A percentile compares a stretch with the other conserved stretches of the same genome.
phyloP scores from a whole-genome alignment of 768 basidiomycete genomes.

The Boletus barrowsii region DNA sequence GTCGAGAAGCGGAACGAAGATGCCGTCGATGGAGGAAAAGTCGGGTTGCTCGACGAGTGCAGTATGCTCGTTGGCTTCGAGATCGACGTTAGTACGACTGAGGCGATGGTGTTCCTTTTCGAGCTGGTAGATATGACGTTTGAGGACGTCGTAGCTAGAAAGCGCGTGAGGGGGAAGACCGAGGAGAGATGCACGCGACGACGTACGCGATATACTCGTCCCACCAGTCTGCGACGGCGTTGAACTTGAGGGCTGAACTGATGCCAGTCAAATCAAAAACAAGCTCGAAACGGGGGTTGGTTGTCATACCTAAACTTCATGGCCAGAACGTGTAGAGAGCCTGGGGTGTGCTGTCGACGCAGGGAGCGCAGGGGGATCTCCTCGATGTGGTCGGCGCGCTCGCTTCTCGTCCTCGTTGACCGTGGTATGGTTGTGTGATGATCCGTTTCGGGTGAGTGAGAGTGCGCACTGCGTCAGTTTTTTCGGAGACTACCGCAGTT shows the following conservation, averaged over 20 bases:
- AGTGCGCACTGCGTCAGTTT: background rate
- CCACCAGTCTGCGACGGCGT: slow-evolving; percentile 90
- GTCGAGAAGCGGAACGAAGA: slow-evolving; percentile 76
- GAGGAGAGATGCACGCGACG: background rate
- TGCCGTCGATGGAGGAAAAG: slow-evolving; percentile 43
- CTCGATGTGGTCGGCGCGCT: slow-evolving; percentile 13
- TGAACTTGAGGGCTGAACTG: slow-evolving; percentile 86
- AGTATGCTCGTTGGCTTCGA: slow-evolving; percentile 63
- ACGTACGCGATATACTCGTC: slow-evolving; percentile 86
- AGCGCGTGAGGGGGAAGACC: background rate
- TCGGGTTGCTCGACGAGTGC: slow-evolving; percentile 47
- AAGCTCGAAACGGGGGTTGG: background rate
- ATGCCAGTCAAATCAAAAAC: background rate
- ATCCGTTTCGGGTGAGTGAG: background rate
- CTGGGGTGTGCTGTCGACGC: background rate
- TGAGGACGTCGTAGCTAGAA: slow-evolving; percentile 76
- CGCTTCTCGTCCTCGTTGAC: background rate
- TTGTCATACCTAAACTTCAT: slow-evolving; percentile 37
- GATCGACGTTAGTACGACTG: slow-evolving; percentile 42
- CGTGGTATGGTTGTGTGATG: slow-evolving; percentile 8
- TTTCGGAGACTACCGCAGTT: background rate
- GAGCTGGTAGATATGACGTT: slow-evolving; percentile 81
- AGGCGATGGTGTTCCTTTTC: slow-evolving; percentile 70
- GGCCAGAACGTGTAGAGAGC: slow-evolving; percentile 13
- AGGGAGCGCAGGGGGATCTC: slow-evolving; percentile 25